A percentile compares a stretch with the other conserved stretches of the same genome.
These are phyloP conservation scores for Phylloporus sp. DNA, from an alignment of 1,284 basidiomycete species.

Conservation along the genomic window DNA sequence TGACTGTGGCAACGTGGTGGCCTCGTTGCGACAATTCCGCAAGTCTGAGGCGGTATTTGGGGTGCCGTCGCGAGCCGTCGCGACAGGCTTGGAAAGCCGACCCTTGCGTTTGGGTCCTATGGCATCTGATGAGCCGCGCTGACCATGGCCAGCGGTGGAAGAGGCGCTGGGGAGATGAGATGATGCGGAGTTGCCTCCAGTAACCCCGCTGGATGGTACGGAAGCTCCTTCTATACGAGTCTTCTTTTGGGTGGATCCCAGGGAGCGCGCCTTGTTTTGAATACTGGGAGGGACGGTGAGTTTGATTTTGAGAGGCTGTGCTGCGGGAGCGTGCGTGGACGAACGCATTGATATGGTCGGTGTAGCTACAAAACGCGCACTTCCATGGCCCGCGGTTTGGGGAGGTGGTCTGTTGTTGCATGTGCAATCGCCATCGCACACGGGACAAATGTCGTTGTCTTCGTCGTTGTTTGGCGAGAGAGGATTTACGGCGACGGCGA, in stretches of 20 bases:
- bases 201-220: conserved; percentile 25
- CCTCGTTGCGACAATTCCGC: conserved; percentile 40
- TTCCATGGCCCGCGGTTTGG: conserved; percentile 36
- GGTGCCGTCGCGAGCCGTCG: conserved; percentile 37
- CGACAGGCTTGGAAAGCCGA: conserved; percentile 58
- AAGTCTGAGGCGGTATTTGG: conserved; percentile 29
- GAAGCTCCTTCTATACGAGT: conserved; percentile 24
- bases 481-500: conserved; percentile 52
- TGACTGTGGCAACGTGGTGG: conserved; percentile 43
- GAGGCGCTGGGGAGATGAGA: conserved; percentile 21
- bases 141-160: conserved; percentile 40
- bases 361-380: conserved; percentile 39
- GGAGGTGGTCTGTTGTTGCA: conserved; percentile 59
- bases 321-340: conserved; percentile 32
- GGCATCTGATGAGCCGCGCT: conserved; percentile 32
- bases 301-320: conserved; percentile 74
- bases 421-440: conserved; percentile 86
- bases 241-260: conserved; percentile 33
- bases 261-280: conserved; percentile 50
- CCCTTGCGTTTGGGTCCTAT: conserved; percentile 59
- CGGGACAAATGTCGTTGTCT: conserved; percentile 83
- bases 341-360: conserved; percentile 35
- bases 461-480: conserved; percentile 61
- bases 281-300: conserved; percentile 68
- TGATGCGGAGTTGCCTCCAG: conserved; percentile 25